These are phyloP conservation scores for Annulohypoxylon stygium DNA, from an alignment of 495 filamentous ascomycete species.

Conservation along the genomic window DNA sequence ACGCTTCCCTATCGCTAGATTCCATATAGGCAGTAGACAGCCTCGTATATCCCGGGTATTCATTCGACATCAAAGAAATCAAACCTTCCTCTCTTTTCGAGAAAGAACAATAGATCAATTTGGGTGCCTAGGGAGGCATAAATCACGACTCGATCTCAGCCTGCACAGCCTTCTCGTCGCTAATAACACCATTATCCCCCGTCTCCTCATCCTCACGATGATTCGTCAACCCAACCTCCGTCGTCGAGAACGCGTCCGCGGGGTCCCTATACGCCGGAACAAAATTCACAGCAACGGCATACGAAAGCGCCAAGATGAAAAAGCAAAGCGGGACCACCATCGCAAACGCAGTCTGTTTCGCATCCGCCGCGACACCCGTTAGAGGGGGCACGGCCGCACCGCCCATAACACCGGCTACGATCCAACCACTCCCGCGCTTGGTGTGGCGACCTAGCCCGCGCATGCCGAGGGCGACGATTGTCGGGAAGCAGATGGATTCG, in stretches of 20 bases:
- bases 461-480: constrained; percentile 76
- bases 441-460: constrained; percentile 77
- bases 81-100: not conserved
- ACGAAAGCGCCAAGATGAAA: constrained; percentile 70
- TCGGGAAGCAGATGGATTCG: constrained; percentile 76
- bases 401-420: constrained; percentile 73
- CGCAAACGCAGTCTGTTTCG: constrained; percentile 56
- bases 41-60: constrained; percentile 5
- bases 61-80: not conserved
- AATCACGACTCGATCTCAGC: constrained; percentile 34
- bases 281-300: constrained; percentile 74
- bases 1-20: not conserved
- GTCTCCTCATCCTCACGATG: constrained; percentile 36
- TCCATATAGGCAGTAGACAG: not conserved
- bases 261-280: constrained; percentile 68
- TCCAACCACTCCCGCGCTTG: constrained; percentile 72
- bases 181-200: constrained; percentile 46
- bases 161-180: constrained; percentile 46
- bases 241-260: constrained; percentile 69
- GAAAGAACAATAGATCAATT: too few species aligned
- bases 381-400: constrained; percentile 75
- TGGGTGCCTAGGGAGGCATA: too few species aligned
- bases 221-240: constrained; percentile 63
- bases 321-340: constrained; percentile 70
- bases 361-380: constrained; percentile 69